A percentile compares a stretch with the other conserved stretches of the same genome.
phyloP scores from a whole-genome alignment of 352 stramenopile genomes.

The Blastocystis sp. region DNA sequence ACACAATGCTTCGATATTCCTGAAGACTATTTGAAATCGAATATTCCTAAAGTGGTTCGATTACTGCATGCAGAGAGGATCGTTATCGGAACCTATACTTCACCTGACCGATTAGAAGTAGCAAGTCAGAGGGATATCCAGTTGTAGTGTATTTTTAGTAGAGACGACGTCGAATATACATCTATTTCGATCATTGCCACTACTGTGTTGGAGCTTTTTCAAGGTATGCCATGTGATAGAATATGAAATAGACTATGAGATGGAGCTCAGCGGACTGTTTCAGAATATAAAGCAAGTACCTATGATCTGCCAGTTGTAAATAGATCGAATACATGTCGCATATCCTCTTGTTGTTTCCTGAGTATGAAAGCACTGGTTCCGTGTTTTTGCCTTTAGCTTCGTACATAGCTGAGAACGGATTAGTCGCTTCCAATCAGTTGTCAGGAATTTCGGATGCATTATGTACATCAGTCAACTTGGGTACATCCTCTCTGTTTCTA shows the following conservation, averaged over 20 bases:
- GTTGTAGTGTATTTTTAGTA: slow-evolving; percentile 22
- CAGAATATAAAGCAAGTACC: slow-evolving; percentile 11
- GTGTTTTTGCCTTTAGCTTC: slow-evolving; percentile 9
- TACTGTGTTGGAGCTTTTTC: slow-evolving; percentile 31
- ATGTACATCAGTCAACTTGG: slow-evolving; percentile 16
- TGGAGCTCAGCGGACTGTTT: slow-evolving; percentile 26
- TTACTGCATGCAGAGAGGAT: slow-evolving; percentile 12
- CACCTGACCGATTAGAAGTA: slow-evolving; percentile 10
- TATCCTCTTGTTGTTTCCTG: slow-evolving; percentile 12
- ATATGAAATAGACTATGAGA: slow-evolving; percentile 14
- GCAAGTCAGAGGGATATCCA: neutral
- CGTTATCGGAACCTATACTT: neutral
- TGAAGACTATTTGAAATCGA: neutral
- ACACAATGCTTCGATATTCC: neutral
- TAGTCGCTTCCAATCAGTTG: neutral
- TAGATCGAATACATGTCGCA: slow-evolving; percentile 48
- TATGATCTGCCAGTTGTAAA: neutral
- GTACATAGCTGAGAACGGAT: slow-evolving; percentile 38
- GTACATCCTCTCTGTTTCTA: neutral
- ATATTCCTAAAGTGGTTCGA: neutral
- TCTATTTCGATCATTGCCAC: slow-evolving; percentile 45
- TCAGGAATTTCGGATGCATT: slow-evolving; percentile 29
- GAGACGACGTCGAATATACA: neutral
- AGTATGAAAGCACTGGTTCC: neutral
- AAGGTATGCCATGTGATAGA: neutral